These are phyloP conservation scores for Pichia scutulata DNA, from an alignment of 805 yeast genomes.

Conservation along the genomic window DNA sequence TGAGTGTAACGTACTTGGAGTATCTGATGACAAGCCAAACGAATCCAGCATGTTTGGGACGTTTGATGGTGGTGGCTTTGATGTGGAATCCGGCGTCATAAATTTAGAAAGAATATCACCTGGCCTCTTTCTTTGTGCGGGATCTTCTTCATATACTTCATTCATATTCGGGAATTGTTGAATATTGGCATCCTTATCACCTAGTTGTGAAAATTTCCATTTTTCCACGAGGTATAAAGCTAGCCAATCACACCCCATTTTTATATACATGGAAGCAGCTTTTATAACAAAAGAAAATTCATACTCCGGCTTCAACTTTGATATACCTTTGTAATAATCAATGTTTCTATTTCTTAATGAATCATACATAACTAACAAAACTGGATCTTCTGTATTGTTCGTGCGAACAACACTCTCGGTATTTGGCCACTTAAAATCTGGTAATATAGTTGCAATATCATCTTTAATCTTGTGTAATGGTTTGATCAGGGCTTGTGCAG, in stretches of 20 bases:
- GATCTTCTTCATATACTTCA: background rate
- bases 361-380: slow-evolving; percentile 57
- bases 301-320: slow-evolving; percentile 32
- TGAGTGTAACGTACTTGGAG: background rate
- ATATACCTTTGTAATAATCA: slow-evolving; percentile 43
- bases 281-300: slow-evolving; percentile 60
- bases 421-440: slow-evolving; percentile 25
- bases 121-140: slow-evolving; percentile 6
- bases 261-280: slow-evolving; percentile 57
- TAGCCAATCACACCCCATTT: slow-evolving; percentile 89
- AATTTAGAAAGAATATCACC: slow-evolving; percentile 14
- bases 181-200: background rate
- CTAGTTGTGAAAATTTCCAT: slow-evolving; percentile 50
- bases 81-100: slow-evolving; percentile 1
- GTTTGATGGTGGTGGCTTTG: background rate
- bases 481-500: slow-evolving; percentile 61
- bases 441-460: slow-evolving; percentile 23
- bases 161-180: background rate
- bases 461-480: slow-evolving; percentile 36
- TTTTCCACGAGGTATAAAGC: slow-evolving; percentile 52
- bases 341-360: slow-evolving; percentile 48
- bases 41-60: slow-evolving; percentile 1
- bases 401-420: slow-evolving; percentile 32
- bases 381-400: slow-evolving; percentile 62
- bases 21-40: background rate